Base-by-base conservation (phyloP, 78 protist species). In the Anaeramoeba flamelloides region DNA sequence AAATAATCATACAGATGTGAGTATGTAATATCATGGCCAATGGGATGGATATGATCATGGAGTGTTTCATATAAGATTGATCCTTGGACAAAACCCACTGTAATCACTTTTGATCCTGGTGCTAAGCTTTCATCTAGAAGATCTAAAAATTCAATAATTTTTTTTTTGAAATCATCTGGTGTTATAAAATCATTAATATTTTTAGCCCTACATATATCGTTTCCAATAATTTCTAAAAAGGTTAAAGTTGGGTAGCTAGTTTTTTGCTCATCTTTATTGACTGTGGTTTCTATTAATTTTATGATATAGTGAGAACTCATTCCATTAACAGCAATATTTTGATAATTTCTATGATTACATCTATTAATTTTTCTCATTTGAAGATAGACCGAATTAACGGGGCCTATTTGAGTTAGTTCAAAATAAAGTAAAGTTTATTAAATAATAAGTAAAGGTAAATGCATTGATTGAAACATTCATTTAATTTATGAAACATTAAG, bases 311-410 rank as follows among this genome's bases (percentile, higher is more conserved):
- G 34, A 1, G 83, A 41, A 17, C 83, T 38, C 0, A 93, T 93
- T 40, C 95, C 94, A 82, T 92, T 92, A 33, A 91, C 94, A 39
- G 89, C 91, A 34, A 90, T 36, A 84, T 92, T 92, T 75, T 91
- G 93, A 74, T 78, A 92, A 78, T 91, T 91, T 36, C 91, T 41
- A 41, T 91, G 91, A 69, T 86, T 91, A 79, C 95, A 92, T 36
- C 86, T 79, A 81, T 92, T 90, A 39, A 85, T 75, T 39, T 87
- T 79, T 36, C 78, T 32, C 81, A 92, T 2, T 3, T 80, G 36
- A 2, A 36, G 3, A 80, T 91, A 91, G 37, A 90, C 39, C 37
- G 89, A 83, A 32, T 83, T 38, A 32, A 77, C 0, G 2, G 88
- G 81, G 0, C 65, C 88, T n/a, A n/a, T n/a, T n/a, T n/a, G n/a